Evolutionary conservation across 768 basidiomycete genomes (phyloP), one percentile per base, ranked within the genome.

Genomic region (Pleurotus pulmonarius): DNA sequence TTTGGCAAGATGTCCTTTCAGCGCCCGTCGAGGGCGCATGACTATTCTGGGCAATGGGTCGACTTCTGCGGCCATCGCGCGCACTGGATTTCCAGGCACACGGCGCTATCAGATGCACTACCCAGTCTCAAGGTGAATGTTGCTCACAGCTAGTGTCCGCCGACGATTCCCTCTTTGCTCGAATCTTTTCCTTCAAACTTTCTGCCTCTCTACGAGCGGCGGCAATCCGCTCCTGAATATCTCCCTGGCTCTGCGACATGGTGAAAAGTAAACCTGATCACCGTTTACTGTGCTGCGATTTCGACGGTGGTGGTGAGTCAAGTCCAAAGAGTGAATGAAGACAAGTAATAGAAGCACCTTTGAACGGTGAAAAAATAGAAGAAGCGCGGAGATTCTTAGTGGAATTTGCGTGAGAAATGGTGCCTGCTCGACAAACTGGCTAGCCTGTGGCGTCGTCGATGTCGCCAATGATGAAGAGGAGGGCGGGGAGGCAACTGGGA

Each of bases 21-120:
- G 87, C 60, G 93, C 90, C 63, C 96, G 90, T 57, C 97, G 85
- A 53, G 94, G 92, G 64, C 93, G 91, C 92, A 99, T 95, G 39
- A 96, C 88, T 67, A 99, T 93, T 58, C 96, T 90, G 43, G 96
- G 96, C 51, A 99, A 81, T 15, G 94, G 88, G 62, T 97, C 94
- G 41, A 98, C 91, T 69, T 99, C 97, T 41, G 89, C 88, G 22
- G 96, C 94, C 94, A 98, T 97, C n/a, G 94, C 94, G 49, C 94
- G 90, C 66, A 99, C 96, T 99, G 68, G 49, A 53, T 40, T 22
- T 46, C 45, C 34, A 46, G 58, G 55, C 61, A 68, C 48, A 34
- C 29, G 65, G 62, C 45, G 53, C 26, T 29, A 29, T 29, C 40
- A 46, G 54, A 55, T 25, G n/a, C 49, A 29, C 37, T 59, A 26